phyloP scores from a whole-genome alignment of 2,329 filamentous ascomycete species.

The Hypoxylon sp. region DNA sequence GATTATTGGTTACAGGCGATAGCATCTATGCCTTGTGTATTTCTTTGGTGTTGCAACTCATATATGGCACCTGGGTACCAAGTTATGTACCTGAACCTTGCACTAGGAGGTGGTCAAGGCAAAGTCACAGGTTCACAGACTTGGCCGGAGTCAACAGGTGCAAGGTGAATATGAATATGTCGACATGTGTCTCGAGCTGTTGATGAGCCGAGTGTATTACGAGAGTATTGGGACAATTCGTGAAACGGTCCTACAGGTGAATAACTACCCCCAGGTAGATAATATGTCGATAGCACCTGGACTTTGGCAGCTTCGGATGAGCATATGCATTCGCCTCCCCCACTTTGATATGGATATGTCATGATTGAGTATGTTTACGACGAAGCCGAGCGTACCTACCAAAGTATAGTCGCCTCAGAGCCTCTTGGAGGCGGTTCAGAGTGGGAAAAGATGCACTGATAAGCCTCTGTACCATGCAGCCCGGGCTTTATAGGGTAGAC shows the following conservation, averaged over 20 bases:
- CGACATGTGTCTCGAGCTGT: neutral
- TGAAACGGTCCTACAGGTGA: neutral
- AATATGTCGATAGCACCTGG: neutral
- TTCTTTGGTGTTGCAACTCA: neutral
- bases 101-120: neutral
- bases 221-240: neutral
- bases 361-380: neutral
- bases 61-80: too few species aligned
- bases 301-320: neutral
- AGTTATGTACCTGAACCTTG: too few species aligned
- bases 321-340: neutral
- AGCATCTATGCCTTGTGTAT: neutral
- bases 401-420: neutral
- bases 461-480: too few species aligned
- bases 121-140: neutral
- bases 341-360: slow-evolving; percentile 3
- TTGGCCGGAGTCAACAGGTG: neutral
- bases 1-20: neutral
- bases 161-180: neutral
- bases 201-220: neutral
- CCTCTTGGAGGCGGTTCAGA: neutral
- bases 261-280: too few species aligned
- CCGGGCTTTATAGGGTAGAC: too few species aligned
- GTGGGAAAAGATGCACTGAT: neutral
- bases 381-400: neutral